These are phyloP conservation scores for Scenedesmus sp. DNA, from an alignment of 163 green algal genomes.

Conservation along the genomic window DNA sequence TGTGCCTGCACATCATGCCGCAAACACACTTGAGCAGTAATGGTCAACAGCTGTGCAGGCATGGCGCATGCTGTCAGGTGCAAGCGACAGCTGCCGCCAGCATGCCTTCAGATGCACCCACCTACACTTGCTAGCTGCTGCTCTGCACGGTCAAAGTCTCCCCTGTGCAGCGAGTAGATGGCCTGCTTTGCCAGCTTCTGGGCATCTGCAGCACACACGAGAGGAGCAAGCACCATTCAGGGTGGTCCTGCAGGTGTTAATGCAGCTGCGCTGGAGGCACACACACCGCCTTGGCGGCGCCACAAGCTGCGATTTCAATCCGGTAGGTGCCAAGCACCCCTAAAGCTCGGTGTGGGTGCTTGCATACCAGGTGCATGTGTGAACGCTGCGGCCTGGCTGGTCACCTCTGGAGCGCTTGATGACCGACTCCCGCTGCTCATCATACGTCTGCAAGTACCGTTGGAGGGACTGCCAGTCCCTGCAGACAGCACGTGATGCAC, in stretches of 20 bases:
- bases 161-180: slow-evolving; percentile 85
- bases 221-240: not conserved
- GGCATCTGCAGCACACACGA: slow-evolving; percentile 64
- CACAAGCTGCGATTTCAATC: no score
- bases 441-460: slow-evolving; percentile 69
- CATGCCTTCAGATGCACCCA: slow-evolving; percentile 12
- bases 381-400: not conserved
- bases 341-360: not conserved
- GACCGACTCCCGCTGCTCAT: slow-evolving; percentile 82
- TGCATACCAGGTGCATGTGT: not conserved
- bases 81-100: not conserved
- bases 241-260: not conserved
- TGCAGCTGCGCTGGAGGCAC: not conserved
- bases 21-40: not conserved
- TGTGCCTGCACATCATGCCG: not conserved
- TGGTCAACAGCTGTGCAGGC: not conserved
- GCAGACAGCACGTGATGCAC: not conserved
- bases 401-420: slow-evolving; percentile 83
- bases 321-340: not conserved
- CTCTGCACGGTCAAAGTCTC: slow-evolving; percentile 65
- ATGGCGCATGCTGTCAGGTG: not conserved
- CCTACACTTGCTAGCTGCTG: slow-evolving; percentile 66
- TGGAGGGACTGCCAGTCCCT: slow-evolving; percentile 51
- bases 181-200: slow-evolving; percentile 87
- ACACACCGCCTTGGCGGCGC: not conserved